A percentile compares a stretch with the other conserved stretches of the same genome.
These are phyloP conservation scores for Begonia peltatifolia DNA, from an alignment of 306 rosid genomes.

Conservation along the genomic window DNA sequence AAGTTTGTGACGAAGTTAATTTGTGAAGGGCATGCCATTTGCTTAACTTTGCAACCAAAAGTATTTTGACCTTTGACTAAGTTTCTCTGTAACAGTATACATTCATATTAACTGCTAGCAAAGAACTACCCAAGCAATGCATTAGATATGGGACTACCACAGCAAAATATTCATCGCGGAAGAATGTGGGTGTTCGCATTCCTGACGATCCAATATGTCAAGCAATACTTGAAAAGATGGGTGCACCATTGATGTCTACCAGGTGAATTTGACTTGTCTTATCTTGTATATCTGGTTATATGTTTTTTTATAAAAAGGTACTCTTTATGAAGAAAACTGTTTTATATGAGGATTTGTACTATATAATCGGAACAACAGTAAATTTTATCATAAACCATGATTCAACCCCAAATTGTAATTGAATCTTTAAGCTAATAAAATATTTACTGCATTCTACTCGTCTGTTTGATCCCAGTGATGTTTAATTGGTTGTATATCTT, in stretches of 20 bases:
- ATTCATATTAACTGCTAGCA: slow-evolving; percentile 82
- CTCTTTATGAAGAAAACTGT: too few species aligned
- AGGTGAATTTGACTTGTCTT: slow-evolving; percentile 22
- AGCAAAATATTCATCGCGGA: slow-evolving; percentile 57
- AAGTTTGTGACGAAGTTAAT: too few species aligned
- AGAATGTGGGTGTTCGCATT: slow-evolving; percentile 84
- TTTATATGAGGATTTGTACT: too few species aligned
- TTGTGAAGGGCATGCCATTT: too few species aligned
- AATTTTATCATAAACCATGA: too few species aligned
- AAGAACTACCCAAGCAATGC: slow-evolving; percentile 78
- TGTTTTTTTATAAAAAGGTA: too few species aligned
- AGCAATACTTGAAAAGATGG: slow-evolving; percentile 64
- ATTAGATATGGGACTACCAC: slow-evolving; percentile 55
- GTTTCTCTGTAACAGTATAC: slow-evolving; percentile 61
- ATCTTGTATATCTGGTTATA: too few species aligned
- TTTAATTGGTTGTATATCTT: slow-evolving; percentile 5
- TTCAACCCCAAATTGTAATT: too few species aligned
- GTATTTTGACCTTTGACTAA: slow-evolving; percentile 12
- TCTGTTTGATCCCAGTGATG: too few species aligned
- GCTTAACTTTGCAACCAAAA: slow-evolving; percentile 6
- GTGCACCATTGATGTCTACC: slow-evolving; percentile 68
- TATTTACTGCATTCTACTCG: too few species aligned
- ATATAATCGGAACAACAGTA: too few species aligned
- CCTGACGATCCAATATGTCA: slow-evolving; percentile 81
- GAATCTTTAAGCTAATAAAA: too few species aligned